These are phyloP conservation scores for Hamamelis virginiana DNA, from an alignment of 164 flowering plant genomes.

Conservation along the genomic window DNA sequence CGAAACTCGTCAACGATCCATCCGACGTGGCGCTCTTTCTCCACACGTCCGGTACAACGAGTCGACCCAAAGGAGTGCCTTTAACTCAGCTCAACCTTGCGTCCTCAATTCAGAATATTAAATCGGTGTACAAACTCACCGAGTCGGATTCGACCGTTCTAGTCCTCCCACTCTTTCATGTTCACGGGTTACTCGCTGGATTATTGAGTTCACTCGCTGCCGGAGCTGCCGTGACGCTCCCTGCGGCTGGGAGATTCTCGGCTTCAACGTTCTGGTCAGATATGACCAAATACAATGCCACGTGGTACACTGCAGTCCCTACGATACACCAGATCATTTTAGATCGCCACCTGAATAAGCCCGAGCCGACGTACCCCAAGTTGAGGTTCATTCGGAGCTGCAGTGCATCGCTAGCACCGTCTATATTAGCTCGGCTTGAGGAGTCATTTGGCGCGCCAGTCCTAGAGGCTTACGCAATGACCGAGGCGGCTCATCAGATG, in stretches of 20 bases:
- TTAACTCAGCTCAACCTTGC: slow-evolving; percentile 74
- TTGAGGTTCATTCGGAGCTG: slow-evolving; percentile 63
- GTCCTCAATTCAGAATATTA: slow-evolving; percentile 68
- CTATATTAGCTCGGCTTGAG: slow-evolving; percentile 65
- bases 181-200: slow-evolving; percentile 78
- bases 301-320: slow-evolving; percentile 98
- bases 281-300: slow-evolving; percentile 62
- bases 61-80: slow-evolving; percentile 95
- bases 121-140: slow-evolving; percentile 65
- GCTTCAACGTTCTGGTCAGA: slow-evolving; percentile 90
- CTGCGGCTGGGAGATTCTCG: slow-evolving; percentile 88
- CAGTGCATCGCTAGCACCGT: slow-evolving; percentile 29
- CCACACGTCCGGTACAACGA: slow-evolving; percentile 97
- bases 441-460: slow-evolving; percentile 83
- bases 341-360: slow-evolving; percentile 64
- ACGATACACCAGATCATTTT: slow-evolving; percentile 92
- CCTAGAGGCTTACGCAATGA: slow-evolving; percentile 93
- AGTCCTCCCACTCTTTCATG: slow-evolving; percentile 91
- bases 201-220: slow-evolving; percentile 69
- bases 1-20: slow-evolving; percentile 53
- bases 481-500: slow-evolving; percentile 74
- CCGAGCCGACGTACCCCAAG: slow-evolving; percentile 69
- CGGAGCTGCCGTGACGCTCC: slow-evolving; percentile 79
- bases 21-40: slow-evolving; percentile 82
- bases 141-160: slow-evolving; percentile 82